Evolutionary conservation across 441 rosid species (phyloP).

Genomic region (Adansonia rubrostipa): DNA sequence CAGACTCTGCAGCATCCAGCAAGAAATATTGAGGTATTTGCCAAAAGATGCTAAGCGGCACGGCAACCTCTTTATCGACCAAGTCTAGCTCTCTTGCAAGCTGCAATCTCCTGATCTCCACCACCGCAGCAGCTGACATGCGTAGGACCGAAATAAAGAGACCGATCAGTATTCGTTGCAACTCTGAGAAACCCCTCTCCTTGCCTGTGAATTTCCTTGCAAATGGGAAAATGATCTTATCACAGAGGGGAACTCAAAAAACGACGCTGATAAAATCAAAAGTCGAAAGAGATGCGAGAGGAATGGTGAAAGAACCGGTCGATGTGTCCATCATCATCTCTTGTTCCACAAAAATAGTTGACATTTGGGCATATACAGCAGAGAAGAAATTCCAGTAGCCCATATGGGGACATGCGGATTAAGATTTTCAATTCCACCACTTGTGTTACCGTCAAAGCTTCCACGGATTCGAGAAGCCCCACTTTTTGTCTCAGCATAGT

Average conservation of each 20-base stretch:
- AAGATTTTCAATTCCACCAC: slow-evolving; percentile 89
- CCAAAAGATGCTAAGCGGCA: slow-evolving; percentile 82
- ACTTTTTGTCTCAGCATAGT: slow-evolving; percentile 59
- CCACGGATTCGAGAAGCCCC: slow-evolving; percentile 65
- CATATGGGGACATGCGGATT: slow-evolving; percentile 82
- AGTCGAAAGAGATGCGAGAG: slow-evolving; percentile 76
- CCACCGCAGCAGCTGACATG: slow-evolving; percentile 80
- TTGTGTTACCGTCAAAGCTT: slow-evolving; percentile 84
- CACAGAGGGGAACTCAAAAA: slow-evolving; percentile 84
- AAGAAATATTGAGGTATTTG: slow-evolving; percentile 80
- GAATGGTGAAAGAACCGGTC: slow-evolving; percentile 79
- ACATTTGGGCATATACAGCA: slow-evolving; percentile 80
- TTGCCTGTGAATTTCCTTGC: slow-evolving; percentile 81
- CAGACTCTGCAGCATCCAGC: slow-evolving; percentile 77
- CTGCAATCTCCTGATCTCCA: slow-evolving; percentile 65
- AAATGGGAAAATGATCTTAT: slow-evolving; percentile 67
- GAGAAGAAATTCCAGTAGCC: slow-evolving; percentile 82
- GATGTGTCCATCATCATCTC: slow-evolving; percentile 79
- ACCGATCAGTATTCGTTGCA: slow-evolving; percentile 88
- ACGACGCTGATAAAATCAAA: slow-evolving; percentile 74
- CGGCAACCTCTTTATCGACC: slow-evolving; percentile 50
- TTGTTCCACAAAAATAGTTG: slow-evolving; percentile 89
- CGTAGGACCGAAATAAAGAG: slow-evolving; percentile 66
- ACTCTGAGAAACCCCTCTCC: slow-evolving; percentile 78
- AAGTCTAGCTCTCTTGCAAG: slow-evolving; percentile 76